Evolutionary conservation across 2,329 filamentous ascomycete species (phyloP).

Genomic region (Fusarium buxicola): DNA sequence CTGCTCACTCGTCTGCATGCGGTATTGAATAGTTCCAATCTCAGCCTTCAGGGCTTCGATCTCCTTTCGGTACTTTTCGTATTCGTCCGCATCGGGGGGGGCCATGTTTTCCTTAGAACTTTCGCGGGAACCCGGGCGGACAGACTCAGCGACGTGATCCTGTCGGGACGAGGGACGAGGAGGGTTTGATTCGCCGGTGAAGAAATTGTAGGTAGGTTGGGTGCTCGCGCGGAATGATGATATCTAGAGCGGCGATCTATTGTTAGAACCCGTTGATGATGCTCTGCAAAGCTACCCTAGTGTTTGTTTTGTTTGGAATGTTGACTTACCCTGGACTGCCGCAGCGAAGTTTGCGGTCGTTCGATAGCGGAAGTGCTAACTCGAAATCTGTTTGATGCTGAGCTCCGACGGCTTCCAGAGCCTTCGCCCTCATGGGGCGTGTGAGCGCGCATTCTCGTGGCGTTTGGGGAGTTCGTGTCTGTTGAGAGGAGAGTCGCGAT

Average conservation of each 20-base stretch:
- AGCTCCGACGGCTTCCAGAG: conserved; percentile 45
- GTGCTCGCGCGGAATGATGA: conserved; percentile 60
- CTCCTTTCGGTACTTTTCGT: conserved; percentile 66
- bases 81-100: conserved; percentile 68
- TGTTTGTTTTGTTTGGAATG: conserved; percentile 41
- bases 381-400: conserved; percentile 49
- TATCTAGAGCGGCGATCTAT: conserved; percentile 48
- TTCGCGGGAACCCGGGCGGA: conserved; percentile 63
- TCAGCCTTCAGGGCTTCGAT: conserved; percentile 89
- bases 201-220: conserved; percentile 69
- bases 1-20: conserved; percentile 86
- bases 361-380: conserved; percentile 53
- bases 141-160: conserved; percentile 54
- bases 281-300: conserved; percentile 14
- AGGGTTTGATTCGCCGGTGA: conserved; percentile 63
- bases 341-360: conserved; percentile 50
- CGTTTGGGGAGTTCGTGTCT: conserved; percentile 7
- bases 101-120: conserved; percentile 71
- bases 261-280: conserved; percentile 19
- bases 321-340: conserved; percentile 55
- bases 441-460: conserved; percentile 49
- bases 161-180: conserved; percentile 56
- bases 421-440: conserved; percentile 50
- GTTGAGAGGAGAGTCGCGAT: conserved; percentile 23
- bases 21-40: conserved; percentile 87